These are phyloP conservation scores for Prunus fruticosa DNA, from an alignment of 306 rosid genomes.

Conservation along the genomic window DNA sequence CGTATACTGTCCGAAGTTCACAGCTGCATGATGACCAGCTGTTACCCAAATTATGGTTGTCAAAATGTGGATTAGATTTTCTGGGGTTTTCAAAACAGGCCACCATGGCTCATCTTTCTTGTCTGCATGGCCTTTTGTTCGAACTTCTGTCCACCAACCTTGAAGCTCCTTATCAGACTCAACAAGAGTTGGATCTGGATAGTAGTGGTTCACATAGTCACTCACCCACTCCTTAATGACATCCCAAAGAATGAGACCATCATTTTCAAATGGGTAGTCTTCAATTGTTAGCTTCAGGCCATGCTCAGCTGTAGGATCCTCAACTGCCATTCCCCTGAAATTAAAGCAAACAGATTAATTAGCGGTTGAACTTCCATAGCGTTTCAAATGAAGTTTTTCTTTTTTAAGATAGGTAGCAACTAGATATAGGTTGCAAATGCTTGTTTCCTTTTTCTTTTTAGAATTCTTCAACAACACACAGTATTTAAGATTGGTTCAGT, in stretches of 20 bases:
- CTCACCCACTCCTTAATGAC: conserved; percentile 31
- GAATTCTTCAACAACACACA: no score
- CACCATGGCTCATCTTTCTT: conserved; percentile 45
- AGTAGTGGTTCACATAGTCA: conserved; percentile 36
- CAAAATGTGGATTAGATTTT: conserved; percentile 22
- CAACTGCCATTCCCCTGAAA: conserved; percentile 40
- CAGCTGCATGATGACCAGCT: conserved; percentile 36
- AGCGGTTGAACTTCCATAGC: neutral
- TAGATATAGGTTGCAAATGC: no score
- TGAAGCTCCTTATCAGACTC: conserved; percentile 36
- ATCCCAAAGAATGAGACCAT: conserved; percentile 40
- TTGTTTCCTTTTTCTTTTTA: no score
- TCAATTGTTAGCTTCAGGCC: conserved; percentile 38
- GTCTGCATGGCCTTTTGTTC: conserved; percentile 38
- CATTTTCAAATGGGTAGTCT: conserved; percentile 44
- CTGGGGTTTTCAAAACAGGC: conserved; percentile 23
- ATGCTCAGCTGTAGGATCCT: conserved; percentile 35
- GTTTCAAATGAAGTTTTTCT: neutral
- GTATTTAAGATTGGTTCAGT: no score
- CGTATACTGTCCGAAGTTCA: conserved; percentile 38
- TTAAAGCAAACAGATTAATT: neutral
- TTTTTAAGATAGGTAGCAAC: no score
- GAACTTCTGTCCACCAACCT: conserved; percentile 45
- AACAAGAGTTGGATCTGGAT: conserved; percentile 16
- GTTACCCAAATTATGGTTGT: conserved; percentile 38